Base-by-base conservation (phyloP, 495 filamentous ascomycete species). In the Acidiella bohemica region DNA sequence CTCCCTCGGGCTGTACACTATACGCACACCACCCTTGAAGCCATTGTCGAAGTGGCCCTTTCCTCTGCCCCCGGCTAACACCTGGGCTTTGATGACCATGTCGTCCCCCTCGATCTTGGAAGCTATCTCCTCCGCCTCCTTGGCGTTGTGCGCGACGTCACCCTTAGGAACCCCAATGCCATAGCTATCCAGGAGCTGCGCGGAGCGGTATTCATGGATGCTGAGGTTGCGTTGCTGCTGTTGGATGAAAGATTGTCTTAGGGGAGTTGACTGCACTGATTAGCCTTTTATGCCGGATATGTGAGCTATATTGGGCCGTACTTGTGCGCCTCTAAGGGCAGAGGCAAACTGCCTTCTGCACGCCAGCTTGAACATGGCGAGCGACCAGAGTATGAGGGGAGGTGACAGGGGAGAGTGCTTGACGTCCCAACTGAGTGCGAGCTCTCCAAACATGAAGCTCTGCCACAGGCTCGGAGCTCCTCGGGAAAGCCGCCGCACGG, bases 51-150 rank as follows among this genome's bases (percentile, higher is more conserved):
- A 97, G 43, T 72, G 78, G 50, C 90, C 90, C 70, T 97, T 97
- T 56, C 90, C 90, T 67, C 90, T 80, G 42, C 90, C 90, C 63
- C 90, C 90, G 56, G 90, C 90, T 30, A 97, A 78, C 35, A 97
- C 92, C 70, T 97, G 90, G 41, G 90, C 90, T 75, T 97, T 97
- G 72, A 97, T 95, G 47, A 97, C 90, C 80, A 95, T 83, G 59
- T 97, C 90, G 57, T 93, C 90, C 53, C 80, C 82, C 51, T 78
- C 75, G 57, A 97, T 84, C 41, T 77, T 66, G 66, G 84, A 87
- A 26, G 90, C 90, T 51, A 94, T 73, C 49, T 73, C 72, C 70
- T 95, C 90, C 30, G 90, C 90, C 66, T 96, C 92, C 53, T 79
- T 75, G 14, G 80, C 76, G 24, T 72, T 78, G 53, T 70, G 75